Evolutionary conservation across 441 rosid genomes (phyloP).

Genomic region (Raphanus hybrid): DNA sequence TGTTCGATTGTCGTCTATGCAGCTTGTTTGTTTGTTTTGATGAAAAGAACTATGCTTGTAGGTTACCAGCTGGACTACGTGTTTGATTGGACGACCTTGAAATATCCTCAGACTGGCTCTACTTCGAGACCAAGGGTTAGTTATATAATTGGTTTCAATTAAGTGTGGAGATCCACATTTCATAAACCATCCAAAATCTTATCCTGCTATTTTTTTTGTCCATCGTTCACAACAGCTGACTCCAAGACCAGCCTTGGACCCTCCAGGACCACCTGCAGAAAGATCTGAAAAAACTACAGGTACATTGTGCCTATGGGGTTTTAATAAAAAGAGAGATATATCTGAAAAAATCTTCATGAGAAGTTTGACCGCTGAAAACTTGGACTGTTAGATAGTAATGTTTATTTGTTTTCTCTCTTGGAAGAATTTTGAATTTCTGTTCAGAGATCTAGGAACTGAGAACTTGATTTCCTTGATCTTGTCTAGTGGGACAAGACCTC

Average conservation of each 20-base stretch:
- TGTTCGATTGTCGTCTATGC: too few species aligned
- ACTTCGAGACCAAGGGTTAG: slow-evolving; percentile 64
- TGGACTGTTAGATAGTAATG: too few species aligned
- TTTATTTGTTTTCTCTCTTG: too few species aligned
- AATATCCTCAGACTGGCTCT: slow-evolving; percentile 65
- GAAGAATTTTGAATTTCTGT: too few species aligned
- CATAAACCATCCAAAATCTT: slow-evolving; percentile 11
- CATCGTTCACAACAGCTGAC: slow-evolving; percentile 52
- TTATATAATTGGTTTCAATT: neutral
- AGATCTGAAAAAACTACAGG: slow-evolving; percentile 78
- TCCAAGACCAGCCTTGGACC: slow-evolving; percentile 57
- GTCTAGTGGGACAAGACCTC: slow-evolving; percentile 61
- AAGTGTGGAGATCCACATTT: slow-evolving; percentile 15
- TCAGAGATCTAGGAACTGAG: neutral
- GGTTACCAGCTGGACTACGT: slow-evolving; percentile 75
- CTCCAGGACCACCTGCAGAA: slow-evolving; percentile 66
- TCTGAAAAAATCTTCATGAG: too few species aligned
- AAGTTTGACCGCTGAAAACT: neutral
- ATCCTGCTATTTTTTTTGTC: slow-evolving; percentile 22
- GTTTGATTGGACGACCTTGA: slow-evolving; percentile 70
- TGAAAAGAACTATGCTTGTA: slow-evolving; percentile 40
- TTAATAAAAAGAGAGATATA: neutral
- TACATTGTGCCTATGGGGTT: slow-evolving; percentile 26
- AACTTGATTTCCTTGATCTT: slow-evolving; percentile 9
- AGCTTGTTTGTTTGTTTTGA: slow-evolving; percentile 15